Base-by-base conservation (phyloP, 2,329 filamentous ascomycete genomes). In the Coniochaeta sp. region DNA sequence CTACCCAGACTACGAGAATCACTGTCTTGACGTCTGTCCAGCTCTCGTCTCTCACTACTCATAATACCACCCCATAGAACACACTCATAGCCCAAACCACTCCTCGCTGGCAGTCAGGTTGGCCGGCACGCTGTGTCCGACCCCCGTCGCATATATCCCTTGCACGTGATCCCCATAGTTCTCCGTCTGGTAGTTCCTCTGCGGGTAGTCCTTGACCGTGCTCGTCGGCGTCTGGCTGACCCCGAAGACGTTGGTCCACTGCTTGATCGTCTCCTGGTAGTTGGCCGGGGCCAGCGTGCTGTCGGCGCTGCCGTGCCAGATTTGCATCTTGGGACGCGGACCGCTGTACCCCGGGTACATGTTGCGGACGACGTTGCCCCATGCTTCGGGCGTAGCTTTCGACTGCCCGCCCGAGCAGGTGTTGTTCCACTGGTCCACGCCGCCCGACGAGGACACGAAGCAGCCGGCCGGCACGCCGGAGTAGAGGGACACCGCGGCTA, bases 221-320 rank as follows among this genome's bases (percentile, higher is more conserved):
- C 50, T 65, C 0, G 67, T 70, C 4, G 74, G 72, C 36, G 62
- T 66, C 47, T 52, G 47, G 54, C 63, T 64, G 58, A 73, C 64
- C 4, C 72, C 75, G 8, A 57, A 57, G 10, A 57, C 55, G 22
- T 34, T 44, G 16, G 55, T 57, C 55, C 55, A 57, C 64, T 79
- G 77, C 55, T 57, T 57, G 22, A 57, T 34, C 6, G 26, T 34
- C 69, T 84, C 80, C 9, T 76, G 68, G 62, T 80, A 82, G 67
- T 83, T 82, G 58, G 73, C 71, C 19, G 77, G 79, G 40, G 74
- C 72, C 1, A 84, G 69, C 1, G 75, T 77, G 8, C 74, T 71
- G 62, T 84, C 81, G 0, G 64, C 64, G 4, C 75, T 78, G n/a
- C 81, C 81, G 67, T 84, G 81, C 67, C 78, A 79, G 56, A 84